Evolutionary conservation across 352 stramenopile genomes (phyloP), one percentile per base, ranked within the genome.

Genomic region (Pythium pyrilobum): DNA sequence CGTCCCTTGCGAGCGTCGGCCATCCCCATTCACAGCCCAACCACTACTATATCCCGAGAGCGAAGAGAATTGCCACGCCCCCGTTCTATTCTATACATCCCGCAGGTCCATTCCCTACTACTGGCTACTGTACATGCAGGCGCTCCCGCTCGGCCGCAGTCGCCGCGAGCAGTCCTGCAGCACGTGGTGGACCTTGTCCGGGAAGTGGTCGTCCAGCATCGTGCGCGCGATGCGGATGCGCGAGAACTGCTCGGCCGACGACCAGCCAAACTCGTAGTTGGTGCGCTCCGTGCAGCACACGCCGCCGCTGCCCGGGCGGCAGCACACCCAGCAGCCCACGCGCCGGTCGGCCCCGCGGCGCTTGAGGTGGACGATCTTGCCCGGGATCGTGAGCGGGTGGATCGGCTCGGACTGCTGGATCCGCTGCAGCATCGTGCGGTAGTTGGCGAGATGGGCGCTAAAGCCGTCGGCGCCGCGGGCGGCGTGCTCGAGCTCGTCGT

Each of bases 171-270:
- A 92, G 54, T 94, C 81, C 44, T 92, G 74, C 7, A 95, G 71
- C 39, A 95, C 84, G 54, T 84, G 79, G 60, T 95, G 81, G 5
- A 95, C 82, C 55, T 93, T 95, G 66, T 95, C 82, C 1, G 84
- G 82, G 44, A 95, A 95, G 52, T 95, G 85, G 43, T 95, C 82
- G 64, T 92, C 82, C 20, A 95, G 66, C 82, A 95, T 95, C 24
- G 82, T 92, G 20, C 82, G 81, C 13, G 73, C 77, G 24, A 95
- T 92, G 44, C 76, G 70, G 33, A 93, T 92, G 44, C 69, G 77
- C 51, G 71, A 65, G 50, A 94, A 94, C 40, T 82, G 59, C 5
- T 73, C 72, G 34, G 69, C 63, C 1, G 62, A 67, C 13, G 79
- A 73, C 84, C 84, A 94, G 13, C 62, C 66, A 53, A 81, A 91